Percentiles rank a stretch among this genome's conserved stretches.
phyloP scores from a whole-genome alignment of 768 basidiomycete species.

The Tephrocybe sp. region DNA sequence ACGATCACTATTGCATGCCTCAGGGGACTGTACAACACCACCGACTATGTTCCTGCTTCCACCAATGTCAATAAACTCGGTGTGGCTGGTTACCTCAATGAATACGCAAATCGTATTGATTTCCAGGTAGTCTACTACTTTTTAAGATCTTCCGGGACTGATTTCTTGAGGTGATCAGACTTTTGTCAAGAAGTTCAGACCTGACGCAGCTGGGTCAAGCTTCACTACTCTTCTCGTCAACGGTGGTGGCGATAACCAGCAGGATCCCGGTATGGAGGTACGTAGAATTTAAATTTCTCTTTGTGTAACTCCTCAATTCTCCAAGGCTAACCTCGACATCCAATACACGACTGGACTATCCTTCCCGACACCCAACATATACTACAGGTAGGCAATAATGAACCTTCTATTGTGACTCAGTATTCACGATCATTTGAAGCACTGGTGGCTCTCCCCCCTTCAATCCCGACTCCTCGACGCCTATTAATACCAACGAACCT shows the following conservation, averaged over 20 bases:
- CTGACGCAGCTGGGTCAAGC: slow-evolving; percentile 43
- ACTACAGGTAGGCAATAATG: too few species aligned
- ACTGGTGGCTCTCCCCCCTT: slow-evolving; percentile 65
- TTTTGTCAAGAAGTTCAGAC: slow-evolving; percentile 50
- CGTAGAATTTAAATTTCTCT: too few species aligned
- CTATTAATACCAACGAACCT: slow-evolving; percentile 37
- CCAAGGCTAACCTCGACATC: slow-evolving; percentile 63
- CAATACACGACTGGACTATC: slow-evolving; percentile 64
- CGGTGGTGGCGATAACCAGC: slow-evolving; percentile 55
- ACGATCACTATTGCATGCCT: too few species aligned
- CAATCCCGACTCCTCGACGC: slow-evolving; percentile 41
- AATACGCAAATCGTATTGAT: slow-evolving; percentile 53
- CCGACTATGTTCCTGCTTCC: slow-evolving; percentile 43
- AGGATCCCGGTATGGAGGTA: slow-evolving; percentile 56
- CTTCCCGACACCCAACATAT: slow-evolving; percentile 51
- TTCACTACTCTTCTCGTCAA: slow-evolving; percentile 48
- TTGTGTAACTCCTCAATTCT: too few species aligned
- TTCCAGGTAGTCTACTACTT: too few species aligned
- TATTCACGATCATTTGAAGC: slow-evolving; percentile 60
- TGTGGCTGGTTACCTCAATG: slow-evolving; percentile 51
- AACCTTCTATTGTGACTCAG: too few species aligned
- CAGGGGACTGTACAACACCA: too few species aligned
- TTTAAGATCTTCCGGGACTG: too few species aligned
- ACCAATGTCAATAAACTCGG: slow-evolving; percentile 49
- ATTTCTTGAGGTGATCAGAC: slow-evolving; percentile 32